Percentiles rank a stretch among this genome's conserved stretches.
phyloP scores from a whole-genome alignment of 257 asterid genomes.

The Asclepias syriaca region DNA sequence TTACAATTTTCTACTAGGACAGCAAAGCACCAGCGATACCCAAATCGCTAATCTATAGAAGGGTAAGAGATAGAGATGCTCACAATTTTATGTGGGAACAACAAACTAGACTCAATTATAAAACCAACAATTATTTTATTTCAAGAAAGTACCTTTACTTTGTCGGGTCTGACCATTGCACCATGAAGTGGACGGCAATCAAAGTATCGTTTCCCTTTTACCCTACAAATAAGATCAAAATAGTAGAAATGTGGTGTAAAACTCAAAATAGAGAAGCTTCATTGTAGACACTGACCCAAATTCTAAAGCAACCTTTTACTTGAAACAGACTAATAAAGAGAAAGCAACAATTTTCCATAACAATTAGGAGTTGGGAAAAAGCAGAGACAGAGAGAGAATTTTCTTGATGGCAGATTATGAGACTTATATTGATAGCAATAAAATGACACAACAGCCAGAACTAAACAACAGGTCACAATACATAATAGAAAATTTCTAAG shows the following conservation, averaged over 20 bases:
- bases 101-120: background rate
- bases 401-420: background rate
- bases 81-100: background rate
- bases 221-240: constrained; percentile 39
- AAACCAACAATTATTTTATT: background rate
- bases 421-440: background rate
- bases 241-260: background rate
- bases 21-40: background rate
- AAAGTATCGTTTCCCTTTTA: constrained; percentile 85
- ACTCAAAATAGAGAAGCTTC: background rate
- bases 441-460: background rate
- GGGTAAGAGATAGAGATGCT: background rate
- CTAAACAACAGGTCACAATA: background rate
- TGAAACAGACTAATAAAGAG: background rate
- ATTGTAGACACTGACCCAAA: background rate
- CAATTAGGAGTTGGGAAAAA: background rate
- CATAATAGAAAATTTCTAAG: background rate
- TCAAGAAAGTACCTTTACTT: constrained; percentile 55
- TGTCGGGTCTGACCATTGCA: constrained; percentile 87
- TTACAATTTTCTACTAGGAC: background rate
- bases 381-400: background rate
- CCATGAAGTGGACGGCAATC: constrained; percentile 87
- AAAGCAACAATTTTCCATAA: background rate
- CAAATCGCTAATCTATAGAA: background rate
- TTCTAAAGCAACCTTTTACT: background rate